Conservation (phyloP, 176 grass and related monocot species). For the Canna indica region DNA sequence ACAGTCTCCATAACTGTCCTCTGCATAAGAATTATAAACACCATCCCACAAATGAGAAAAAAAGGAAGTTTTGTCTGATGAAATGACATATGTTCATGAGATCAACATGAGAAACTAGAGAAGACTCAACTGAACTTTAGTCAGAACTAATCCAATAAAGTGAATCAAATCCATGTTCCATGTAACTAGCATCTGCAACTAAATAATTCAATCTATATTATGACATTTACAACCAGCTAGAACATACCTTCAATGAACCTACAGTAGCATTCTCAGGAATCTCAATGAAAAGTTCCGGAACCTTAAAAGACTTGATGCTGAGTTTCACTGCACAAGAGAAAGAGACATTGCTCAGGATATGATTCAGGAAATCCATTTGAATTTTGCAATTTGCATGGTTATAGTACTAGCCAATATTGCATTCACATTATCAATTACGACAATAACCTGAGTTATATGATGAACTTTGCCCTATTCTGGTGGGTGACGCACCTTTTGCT, state of each 20-base stretch:
- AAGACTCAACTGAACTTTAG: neutral
- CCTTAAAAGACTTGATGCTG: constrained; percentile 87
- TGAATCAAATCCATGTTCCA: neutral
- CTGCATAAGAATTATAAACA: constrained; percentile 31
- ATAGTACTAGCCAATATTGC: neutral
- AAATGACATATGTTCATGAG: neutral
- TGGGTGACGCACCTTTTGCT: constrained; percentile 54
- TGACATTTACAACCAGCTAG: neutral
- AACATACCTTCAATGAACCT: constrained; percentile 86
- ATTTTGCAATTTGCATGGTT: neutral
- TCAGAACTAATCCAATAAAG: neutral
- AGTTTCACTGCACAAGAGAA: constrained; percentile 68
- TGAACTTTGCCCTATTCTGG: constrained; percentile 36
- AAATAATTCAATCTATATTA: neutral
- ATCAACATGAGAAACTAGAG: neutral
- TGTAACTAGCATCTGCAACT: neutral
- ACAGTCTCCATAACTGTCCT: constrained; percentile 86
- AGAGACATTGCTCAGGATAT: neutral
- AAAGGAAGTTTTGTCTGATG: neutral
- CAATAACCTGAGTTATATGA: constrained; percentile 39
- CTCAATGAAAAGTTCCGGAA: constrained; percentile 93
- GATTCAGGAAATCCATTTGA: neutral
- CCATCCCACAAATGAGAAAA: neutral
- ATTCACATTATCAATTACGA: constrained; percentile 23
- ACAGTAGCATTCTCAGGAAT: constrained; percentile 86